Evolutionary conservation across 2,329 filamentous ascomycete genomes (phyloP), one percentile per base, ranked within the genome.

Genomic region (Eurotiales sp.): DNA sequence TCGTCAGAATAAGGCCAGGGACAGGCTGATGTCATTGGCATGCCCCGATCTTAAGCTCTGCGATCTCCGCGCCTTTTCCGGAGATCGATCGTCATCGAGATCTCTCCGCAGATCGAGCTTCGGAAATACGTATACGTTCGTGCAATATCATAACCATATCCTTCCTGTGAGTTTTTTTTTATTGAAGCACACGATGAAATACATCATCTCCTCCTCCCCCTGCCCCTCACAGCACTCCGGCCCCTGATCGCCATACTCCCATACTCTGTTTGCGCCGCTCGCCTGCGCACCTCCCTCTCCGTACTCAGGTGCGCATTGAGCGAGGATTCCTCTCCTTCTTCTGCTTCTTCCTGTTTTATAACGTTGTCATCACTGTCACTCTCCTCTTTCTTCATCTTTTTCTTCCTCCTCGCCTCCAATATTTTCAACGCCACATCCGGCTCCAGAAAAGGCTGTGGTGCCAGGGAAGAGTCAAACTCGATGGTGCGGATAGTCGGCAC

Each of bases 361-460:
- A 50, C 44, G 12, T 27, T 8, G 21, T 22, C 17, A 40, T 19
- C 14, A 51, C 12, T n/a, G 3, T 21, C 22, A 43, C n/a, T 23
- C 27, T 32, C 6, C 15, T 34, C 41, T 3, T 37, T 15, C 34
- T 40, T 37, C 36, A n/a, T 32, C 8, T 39, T 41, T 25, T 22
- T 32, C 39, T 57, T 47, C 51, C 53, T 51, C 55, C 30, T 21
- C 22, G 11, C 23, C 37, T 50, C 47, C 22, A 63, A 50, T 43
- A 70, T 62, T 11, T 53, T 60, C 51, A 67, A 65, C 57, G 70
- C 65, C 8, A 57, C 43, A 5, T 55, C 59, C 7, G 68, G 65
- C 52, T 73, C 68, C 8, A 73, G 59, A 48, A 73, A 73, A 19
- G 68, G 71, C 54, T 72, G 68, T 29, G 67, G 59, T 17, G 62